Conservation (phyloP, 768 basidiomycete species). For the Boletus huronensis region DNA sequence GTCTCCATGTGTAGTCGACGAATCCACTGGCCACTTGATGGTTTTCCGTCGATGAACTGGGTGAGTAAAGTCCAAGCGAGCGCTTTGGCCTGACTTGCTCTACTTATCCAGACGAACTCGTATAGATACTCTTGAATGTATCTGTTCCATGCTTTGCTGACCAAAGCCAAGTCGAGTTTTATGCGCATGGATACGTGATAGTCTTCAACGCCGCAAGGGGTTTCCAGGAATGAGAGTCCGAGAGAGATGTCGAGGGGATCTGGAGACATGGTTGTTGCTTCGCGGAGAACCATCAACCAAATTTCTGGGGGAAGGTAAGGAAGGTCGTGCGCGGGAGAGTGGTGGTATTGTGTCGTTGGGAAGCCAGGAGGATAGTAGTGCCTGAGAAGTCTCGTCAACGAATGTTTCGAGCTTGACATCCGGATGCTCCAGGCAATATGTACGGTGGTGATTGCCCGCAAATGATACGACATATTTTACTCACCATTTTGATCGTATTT, state of each 20-base stretch:
- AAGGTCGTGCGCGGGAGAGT: constrained; percentile 34
- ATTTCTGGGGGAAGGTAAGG: constrained; percentile 57
- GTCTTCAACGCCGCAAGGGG: constrained; percentile 38
- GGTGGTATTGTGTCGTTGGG: constrained; percentile 17
- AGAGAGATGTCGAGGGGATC: constrained; percentile 47
- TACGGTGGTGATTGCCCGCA: neutral
- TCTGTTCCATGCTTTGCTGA: constrained; percentile 53
- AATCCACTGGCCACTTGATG: constrained; percentile 47
- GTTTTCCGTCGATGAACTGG: constrained; percentile 38
- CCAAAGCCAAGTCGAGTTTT: constrained; percentile 51
- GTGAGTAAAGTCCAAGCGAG: constrained; percentile 43
- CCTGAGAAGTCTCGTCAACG: constrained; percentile 12
- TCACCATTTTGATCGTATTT: constrained; percentile 19
- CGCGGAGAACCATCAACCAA: constrained; percentile 63
- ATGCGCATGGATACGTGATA: constrained; percentile 47
- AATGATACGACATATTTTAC: neutral
- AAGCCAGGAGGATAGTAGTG: neutral
- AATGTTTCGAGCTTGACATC: neutral
- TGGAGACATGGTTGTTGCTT: constrained; percentile 44
- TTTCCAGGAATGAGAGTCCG: constrained; percentile 57
- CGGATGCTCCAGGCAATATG: neutral
- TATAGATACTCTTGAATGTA: constrained; percentile 55
- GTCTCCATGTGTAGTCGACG: constrained; percentile 71
- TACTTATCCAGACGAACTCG: constrained; percentile 68
- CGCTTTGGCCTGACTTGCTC: constrained; percentile 47